phyloP scores from a whole-genome alignment of 345 rosid species.

The Balakata baccata region DNA sequence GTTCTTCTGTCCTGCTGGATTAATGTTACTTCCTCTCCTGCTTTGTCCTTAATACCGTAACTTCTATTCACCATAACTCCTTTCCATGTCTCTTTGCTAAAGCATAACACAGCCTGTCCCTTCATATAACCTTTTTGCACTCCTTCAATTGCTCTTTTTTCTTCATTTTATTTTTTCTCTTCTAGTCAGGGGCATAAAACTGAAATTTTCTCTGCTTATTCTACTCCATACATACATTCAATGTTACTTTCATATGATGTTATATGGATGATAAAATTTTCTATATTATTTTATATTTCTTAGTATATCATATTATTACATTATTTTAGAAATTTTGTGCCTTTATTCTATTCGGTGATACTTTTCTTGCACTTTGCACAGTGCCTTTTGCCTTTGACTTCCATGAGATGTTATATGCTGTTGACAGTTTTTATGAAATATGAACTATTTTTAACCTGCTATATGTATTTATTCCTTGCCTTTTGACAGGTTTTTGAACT shows the following conservation, averaged over 20 bases:
- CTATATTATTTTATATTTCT: too few species aligned
- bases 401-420: constrained; percentile 2
- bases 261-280: not conserved
- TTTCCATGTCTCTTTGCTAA: not conserved
- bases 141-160: not conserved
- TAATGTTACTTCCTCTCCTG: not conserved
- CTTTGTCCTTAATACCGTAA: not conserved
- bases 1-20: not conserved
- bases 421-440: not conserved
- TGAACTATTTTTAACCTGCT: not conserved
- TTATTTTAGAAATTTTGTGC: not conserved
- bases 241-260: not conserved
- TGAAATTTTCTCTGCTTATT: not conserved
- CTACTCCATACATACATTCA: not conserved
- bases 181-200: not conserved
- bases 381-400: not conserved
- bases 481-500: constrained; percentile 72
- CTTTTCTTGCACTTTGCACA: not conserved
- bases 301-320: not conserved
- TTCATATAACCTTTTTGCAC: not conserved
- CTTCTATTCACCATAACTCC: not conserved
- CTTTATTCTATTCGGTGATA: not conserved
- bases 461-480: constrained; percentile 5
- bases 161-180: not conserved
- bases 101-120: not conserved